These are phyloP conservation scores for Globomyces sp. DNA, from an alignment of 371 early-diverging fungal genomes.

Conservation along the genomic window DNA sequence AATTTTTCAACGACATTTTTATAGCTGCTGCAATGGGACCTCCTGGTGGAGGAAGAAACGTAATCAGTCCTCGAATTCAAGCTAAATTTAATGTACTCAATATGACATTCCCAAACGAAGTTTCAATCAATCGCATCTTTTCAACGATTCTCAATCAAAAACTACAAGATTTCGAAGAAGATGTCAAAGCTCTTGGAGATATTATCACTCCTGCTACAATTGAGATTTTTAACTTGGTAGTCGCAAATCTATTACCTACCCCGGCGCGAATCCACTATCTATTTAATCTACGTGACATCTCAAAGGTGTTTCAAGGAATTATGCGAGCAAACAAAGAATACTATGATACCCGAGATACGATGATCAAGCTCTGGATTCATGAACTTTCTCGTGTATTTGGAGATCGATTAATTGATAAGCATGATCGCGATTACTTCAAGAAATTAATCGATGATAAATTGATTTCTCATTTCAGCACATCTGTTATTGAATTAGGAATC, in stretches of 20 bases:
- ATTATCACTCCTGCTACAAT: slow-evolving; percentile 51
- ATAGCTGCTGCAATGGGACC: slow-evolving; percentile 57
- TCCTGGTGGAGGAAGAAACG: slow-evolving; percentile 53
- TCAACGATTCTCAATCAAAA: slow-evolving; percentile 53
- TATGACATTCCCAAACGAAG: slow-evolving; percentile 53
- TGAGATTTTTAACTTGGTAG: slow-evolving; percentile 51
- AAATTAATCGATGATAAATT: slow-evolving; percentile 53
- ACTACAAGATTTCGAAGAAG: slow-evolving; percentile 58
- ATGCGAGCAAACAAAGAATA: slow-evolving; percentile 52
- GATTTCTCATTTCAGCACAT: slow-evolving; percentile 35
- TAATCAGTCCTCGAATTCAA: slow-evolving; percentile 47
- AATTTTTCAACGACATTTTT: slow-evolving; percentile 50
- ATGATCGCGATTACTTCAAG: slow-evolving; percentile 45
- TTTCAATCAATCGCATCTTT: slow-evolving; percentile 44
- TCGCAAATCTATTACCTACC: slow-evolving; percentile 51
- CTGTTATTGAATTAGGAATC: slow-evolving; percentile 46
- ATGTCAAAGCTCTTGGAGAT: slow-evolving; percentile 55
- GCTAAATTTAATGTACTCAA: slow-evolving; percentile 51
- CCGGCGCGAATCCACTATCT: slow-evolving; percentile 57
- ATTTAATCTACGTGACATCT: slow-evolving; percentile 58
- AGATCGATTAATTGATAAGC: slow-evolving; percentile 48
- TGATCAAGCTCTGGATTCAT: slow-evolving; percentile 57
- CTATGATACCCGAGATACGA: slow-evolving; percentile 49
- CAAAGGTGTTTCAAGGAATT: slow-evolving; percentile 57
- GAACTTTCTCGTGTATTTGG: slow-evolving; percentile 52